Conservation (phyloP, 2,329 filamentous ascomycete genomes). For the Trichoderma semiorbis region DNA sequence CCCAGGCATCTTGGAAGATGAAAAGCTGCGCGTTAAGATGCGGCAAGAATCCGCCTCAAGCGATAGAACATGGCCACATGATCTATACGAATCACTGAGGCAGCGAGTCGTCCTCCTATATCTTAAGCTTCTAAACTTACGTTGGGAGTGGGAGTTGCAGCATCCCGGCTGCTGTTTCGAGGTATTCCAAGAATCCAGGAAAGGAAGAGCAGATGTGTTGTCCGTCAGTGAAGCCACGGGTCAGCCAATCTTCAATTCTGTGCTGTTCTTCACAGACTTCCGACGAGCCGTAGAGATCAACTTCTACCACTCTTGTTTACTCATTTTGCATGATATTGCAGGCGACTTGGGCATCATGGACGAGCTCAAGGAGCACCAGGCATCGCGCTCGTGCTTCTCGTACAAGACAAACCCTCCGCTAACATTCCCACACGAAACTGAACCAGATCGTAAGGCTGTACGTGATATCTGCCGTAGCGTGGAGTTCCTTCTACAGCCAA, state of each 20-base stretch:
- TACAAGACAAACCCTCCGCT: background rate
- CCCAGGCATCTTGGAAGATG: background rate
- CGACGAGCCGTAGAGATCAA: background rate
- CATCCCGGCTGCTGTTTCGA: background rate
- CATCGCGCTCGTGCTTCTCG: background rate
- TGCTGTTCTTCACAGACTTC: background rate
- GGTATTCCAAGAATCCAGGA: background rate
- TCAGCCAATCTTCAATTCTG: background rate
- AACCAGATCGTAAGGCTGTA: background rate
- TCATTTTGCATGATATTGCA: background rate
- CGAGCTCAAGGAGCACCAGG: background rate
- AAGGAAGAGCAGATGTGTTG: background rate
- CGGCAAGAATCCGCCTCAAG: background rate
- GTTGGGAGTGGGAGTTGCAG: background rate
- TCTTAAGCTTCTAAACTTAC: background rate
- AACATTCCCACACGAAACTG: background rate
- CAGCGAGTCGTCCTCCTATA: background rate
- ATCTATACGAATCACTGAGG: background rate
- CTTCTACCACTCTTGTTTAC: background rate
- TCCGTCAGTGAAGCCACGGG: background rate
- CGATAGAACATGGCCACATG: background rate
- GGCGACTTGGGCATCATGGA: background rate
- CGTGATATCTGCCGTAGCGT: background rate
- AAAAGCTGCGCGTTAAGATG: background rate
- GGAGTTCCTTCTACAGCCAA: background rate